Evolutionary conservation across 805 yeast species (phyloP).

Genomic region (Saccharomycopsis javanensis): DNA sequence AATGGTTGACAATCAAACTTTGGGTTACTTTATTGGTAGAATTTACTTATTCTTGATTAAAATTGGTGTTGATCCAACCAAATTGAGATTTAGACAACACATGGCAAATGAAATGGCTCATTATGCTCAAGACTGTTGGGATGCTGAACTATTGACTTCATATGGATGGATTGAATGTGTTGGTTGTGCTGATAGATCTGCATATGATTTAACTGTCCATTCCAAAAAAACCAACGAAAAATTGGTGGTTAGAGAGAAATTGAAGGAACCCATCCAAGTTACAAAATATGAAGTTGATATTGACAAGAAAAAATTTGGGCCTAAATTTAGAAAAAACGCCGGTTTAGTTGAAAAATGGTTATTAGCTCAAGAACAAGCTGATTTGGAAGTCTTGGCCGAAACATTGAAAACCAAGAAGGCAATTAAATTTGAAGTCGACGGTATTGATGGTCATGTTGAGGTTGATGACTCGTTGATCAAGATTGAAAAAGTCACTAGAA

Average conservation of each 20-base stretch:
- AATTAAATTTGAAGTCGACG: constrained; percentile 60
- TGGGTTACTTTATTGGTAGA: constrained; percentile 94
- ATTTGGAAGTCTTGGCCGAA: constrained; percentile 64
- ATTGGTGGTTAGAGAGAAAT: constrained; percentile 84
- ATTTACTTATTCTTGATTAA: constrained; percentile 74
- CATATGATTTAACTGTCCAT: constrained; percentile 93
- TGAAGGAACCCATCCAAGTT: constrained; percentile 74
- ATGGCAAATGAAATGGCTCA: constrained; percentile 99
- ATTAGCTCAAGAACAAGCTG: constrained; percentile 66
- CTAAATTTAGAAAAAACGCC: constrained; percentile 94
- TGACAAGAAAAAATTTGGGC: constrained; percentile 95
- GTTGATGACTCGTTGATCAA: constrained; percentile 62
- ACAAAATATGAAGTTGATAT: constrained; percentile 78
- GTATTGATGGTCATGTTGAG: constrained; percentile 50
- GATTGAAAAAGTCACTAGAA: constrained; percentile 68
- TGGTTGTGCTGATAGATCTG: constrained; percentile 99
- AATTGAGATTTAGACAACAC: constrained; percentile 96
- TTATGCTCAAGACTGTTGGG: constrained; percentile 99
- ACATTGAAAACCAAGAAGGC: constrained; percentile 56
- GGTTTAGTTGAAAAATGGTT: constrained; percentile 83
- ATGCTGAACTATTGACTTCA: constrained; percentile 90
- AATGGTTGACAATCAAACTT: constrained; percentile 92
- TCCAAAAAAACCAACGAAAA: constrained; percentile 92
- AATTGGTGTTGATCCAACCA: constrained; percentile 80
- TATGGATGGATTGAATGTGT: constrained; percentile 99